Evolutionary conservation across 371 early-diverging fungal genomes (phyloP).

Genomic region (Mucor piriformis): DNA sequence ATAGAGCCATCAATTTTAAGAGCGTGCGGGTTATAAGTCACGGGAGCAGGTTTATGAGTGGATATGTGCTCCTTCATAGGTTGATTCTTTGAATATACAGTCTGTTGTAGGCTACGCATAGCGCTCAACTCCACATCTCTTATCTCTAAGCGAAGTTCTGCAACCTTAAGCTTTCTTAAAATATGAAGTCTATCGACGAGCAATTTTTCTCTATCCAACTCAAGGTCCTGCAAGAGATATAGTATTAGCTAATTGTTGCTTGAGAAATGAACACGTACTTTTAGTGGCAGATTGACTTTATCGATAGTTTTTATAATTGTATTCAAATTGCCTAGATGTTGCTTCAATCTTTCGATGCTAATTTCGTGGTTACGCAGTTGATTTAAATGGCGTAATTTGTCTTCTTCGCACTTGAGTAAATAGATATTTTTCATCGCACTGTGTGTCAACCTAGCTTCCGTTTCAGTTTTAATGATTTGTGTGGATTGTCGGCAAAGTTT

Average conservation of each 20-base stretch:
- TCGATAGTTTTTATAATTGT: neutral
- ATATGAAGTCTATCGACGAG: neutral
- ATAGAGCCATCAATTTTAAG: no score
- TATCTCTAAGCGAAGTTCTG: constrained; percentile 6
- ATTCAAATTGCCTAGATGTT: neutral
- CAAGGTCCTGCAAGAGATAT: no score
- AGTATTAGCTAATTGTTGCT: no score
- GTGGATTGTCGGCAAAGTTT: no score
- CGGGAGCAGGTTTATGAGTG: no score
- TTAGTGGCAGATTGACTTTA: neutral
- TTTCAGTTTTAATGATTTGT: no score
- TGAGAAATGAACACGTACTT: neutral
- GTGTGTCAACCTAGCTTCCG: no score
- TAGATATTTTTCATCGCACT: neutral
- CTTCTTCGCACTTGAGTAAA: neutral
- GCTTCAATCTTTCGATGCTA: neutral
- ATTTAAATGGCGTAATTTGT: neutral
- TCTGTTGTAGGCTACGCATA: no score
- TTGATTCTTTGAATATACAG: no score
- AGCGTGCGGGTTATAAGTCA: no score
- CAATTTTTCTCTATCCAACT: neutral
- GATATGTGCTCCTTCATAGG: no score
- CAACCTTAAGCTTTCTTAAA: constrained; percentile 5
- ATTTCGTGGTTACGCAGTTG: neutral
- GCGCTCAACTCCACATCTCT: constrained; percentile 14